phyloP scores from a whole-genome alignment of 2,329 filamentous ascomycete species.

The Macrophomina phaseolina region DNA sequence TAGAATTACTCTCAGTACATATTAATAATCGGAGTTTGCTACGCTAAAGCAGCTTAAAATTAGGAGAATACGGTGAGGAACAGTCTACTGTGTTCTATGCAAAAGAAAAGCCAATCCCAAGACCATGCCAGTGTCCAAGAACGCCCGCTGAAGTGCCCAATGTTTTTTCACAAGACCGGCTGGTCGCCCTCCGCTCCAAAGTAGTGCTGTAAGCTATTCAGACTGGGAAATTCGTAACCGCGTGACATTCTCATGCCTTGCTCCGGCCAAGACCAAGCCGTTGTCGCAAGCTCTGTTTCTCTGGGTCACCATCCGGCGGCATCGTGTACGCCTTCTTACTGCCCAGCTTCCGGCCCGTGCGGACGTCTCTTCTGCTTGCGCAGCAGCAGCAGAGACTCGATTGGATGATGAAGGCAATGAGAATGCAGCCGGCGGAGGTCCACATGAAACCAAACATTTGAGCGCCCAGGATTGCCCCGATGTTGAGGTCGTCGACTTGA shows the following conservation, averaged over 20 bases:
- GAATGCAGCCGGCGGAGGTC: constrained; percentile 71
- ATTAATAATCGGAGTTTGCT: constrained; percentile 8
- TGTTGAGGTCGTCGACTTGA: constrained; percentile 74
- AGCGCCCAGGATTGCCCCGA: constrained; percentile 70
- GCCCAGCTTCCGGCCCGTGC: constrained; percentile 53
- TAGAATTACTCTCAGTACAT: neutral
- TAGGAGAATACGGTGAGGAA: constrained; percentile 8
- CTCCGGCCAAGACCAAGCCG: constrained; percentile 15
- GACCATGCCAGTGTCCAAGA: neutral
- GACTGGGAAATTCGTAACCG: constrained; percentile 22
- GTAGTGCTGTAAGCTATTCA: neutral
- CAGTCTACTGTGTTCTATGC: constrained; percentile 4
- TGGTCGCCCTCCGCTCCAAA: neutral
- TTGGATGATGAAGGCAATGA: constrained; percentile 74
- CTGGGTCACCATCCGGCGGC: constrained; percentile 22
- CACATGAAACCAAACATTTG: constrained; percentile 91
- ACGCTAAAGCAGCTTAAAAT: constrained; percentile 1
- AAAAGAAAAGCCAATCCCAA: neutral
- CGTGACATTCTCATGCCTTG: constrained; percentile 18
- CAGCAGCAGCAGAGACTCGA: constrained; percentile 80
- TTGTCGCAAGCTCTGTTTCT: constrained; percentile 14
- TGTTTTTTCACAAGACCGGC: constrained; percentile 6
- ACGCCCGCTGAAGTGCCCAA: constrained; percentile 18
- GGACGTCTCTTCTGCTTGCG: constrained; percentile 61
- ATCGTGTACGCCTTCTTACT: constrained; percentile 35